Conservation (phyloP, 371 early-diverging fungal species). For the Basidiobolus meristosporus region DNA sequence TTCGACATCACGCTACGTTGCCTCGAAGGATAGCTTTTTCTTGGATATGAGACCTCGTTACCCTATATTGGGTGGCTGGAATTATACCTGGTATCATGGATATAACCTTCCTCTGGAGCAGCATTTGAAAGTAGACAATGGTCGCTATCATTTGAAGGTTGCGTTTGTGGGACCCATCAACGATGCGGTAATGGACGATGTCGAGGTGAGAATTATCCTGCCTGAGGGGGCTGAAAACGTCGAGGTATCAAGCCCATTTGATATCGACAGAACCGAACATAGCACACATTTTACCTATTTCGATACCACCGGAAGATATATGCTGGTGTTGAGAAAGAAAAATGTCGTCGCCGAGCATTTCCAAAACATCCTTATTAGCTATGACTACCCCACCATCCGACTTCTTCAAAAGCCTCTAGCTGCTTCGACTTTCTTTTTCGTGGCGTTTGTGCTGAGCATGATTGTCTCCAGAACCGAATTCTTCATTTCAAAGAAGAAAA, state of each 20-base stretch:
- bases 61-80: constrained; percentile 92
- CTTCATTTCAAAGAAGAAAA: constrained; percentile 10
- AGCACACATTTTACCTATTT: constrained; percentile 32
- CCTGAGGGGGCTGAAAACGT: constrained; percentile 78
- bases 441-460: constrained; percentile 16
- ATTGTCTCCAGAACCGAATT: constrained; percentile 17
- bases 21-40: constrained; percentile 19
- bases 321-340: constrained; percentile 30
- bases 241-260: constrained; percentile 30
- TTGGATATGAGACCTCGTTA: constrained; percentile 71
- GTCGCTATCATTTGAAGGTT: constrained; percentile 30
- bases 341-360: constrained; percentile 39
- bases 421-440: constrained; percentile 13
- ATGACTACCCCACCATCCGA: constrained; percentile 12
- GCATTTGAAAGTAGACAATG: constrained; percentile 10
- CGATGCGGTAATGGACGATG: constrained; percentile 37
- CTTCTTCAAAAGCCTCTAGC: constrained; percentile 24
- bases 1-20: constrained; percentile 61
- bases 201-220: constrained; percentile 51
- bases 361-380: constrained; percentile 18
- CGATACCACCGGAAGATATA: constrained; percentile 48
- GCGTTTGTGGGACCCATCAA: constrained; percentile 46
- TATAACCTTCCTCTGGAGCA: constrained; percentile 48
- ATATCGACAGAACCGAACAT: constrained; percentile 17
- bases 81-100: constrained; percentile 82